A percentile compares a stretch with the other conserved stretches of the same genome.
These are phyloP conservation scores for Fusarium siculi DNA, from an alignment of 2,329 filamentous ascomycete species.

Conservation along the genomic window DNA sequence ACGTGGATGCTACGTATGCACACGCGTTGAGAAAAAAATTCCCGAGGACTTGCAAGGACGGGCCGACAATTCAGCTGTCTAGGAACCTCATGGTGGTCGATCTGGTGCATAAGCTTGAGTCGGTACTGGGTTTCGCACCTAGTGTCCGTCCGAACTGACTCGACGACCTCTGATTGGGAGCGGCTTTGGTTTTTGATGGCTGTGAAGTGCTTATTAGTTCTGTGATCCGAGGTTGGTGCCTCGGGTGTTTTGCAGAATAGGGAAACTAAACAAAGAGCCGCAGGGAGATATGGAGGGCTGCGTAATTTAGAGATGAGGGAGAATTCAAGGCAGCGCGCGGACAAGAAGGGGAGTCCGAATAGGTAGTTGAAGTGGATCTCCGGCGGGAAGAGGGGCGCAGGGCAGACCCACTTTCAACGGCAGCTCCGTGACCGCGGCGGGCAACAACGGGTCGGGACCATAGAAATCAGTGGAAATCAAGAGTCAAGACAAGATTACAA, in stretches of 20 bases:
- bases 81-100: constrained; percentile 20
- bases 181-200: neutral
- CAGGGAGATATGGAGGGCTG: constrained; percentile 3
- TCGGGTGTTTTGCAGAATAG: constrained; percentile 16
- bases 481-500: neutral
- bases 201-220: neutral
- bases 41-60: constrained; percentile 19
- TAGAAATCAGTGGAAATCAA: constrained; percentile 4
- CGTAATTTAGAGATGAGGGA: neutral
- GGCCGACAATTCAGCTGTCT: constrained; percentile 35
- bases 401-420: constrained; percentile 26
- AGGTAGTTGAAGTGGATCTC: neutral
- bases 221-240: neutral
- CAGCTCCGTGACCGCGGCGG: constrained; percentile 35
- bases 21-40: constrained; percentile 1
- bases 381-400: constrained; percentile 27
- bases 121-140: constrained; percentile 13
- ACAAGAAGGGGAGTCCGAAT: constrained; percentile 18
- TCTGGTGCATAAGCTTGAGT: constrained; percentile 29
- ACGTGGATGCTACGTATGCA: constrained; percentile 21
- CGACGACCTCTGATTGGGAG: constrained; percentile 19
- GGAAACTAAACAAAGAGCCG: constrained; percentile 16
- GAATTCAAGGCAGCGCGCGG: neutral
- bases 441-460: constrained; percentile 28
- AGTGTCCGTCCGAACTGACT: constrained; percentile 25